Percentiles rank a stretch among this genome's conserved stretches.
Evolutionary conservation across 2,329 filamentous ascomycete genomes (phyloP).

Genomic region (Xylariaceae sp.): DNA sequence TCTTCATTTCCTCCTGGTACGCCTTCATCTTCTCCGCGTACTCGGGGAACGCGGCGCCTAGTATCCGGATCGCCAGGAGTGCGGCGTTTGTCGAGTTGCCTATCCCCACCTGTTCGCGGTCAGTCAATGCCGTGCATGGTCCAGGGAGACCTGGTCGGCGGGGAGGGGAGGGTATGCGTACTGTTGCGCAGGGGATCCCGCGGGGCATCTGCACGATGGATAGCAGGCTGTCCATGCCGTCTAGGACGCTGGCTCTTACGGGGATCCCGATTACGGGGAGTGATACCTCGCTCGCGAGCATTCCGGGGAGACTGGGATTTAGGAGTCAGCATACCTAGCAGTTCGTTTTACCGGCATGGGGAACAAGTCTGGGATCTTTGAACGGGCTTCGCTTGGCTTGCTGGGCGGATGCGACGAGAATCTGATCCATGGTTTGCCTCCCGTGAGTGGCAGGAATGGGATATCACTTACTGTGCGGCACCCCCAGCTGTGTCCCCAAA

Average conservation of each 20-base stretch:
- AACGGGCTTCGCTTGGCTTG: background rate
- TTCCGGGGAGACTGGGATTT: constrained; percentile 16
- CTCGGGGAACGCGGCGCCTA: constrained; percentile 55
- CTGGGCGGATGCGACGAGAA: background rate
- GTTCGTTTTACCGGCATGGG: background rate
- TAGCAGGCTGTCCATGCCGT: constrained; percentile 66
- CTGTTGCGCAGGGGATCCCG: constrained; percentile 67
- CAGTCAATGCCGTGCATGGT: background rate
- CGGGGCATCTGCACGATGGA: constrained; percentile 76
- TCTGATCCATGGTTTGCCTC: too few relatives aligned
- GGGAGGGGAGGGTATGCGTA: background rate
- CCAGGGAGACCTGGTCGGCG: background rate
- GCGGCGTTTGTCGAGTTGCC: constrained; percentile 78
- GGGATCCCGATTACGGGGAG: constrained; percentile 75
- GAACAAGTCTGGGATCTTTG: background rate
- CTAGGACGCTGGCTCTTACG: constrained; percentile 67
- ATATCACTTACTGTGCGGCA: constrained; percentile 20
- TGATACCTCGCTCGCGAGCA: constrained; percentile 49
- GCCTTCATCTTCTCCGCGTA: constrained; percentile 54
- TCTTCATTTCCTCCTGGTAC: constrained; percentile 60
- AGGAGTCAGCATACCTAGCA: constrained; percentile 1
- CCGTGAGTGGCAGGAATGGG: background rate
- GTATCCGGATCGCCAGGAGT: constrained; percentile 64
- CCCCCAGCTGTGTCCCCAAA: constrained; percentile 16
- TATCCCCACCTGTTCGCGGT: constrained; percentile 55